Evolutionary conservation across 306 rosid genomes (phyloP).

Genomic region (Pterocarpus santalinus): DNA sequence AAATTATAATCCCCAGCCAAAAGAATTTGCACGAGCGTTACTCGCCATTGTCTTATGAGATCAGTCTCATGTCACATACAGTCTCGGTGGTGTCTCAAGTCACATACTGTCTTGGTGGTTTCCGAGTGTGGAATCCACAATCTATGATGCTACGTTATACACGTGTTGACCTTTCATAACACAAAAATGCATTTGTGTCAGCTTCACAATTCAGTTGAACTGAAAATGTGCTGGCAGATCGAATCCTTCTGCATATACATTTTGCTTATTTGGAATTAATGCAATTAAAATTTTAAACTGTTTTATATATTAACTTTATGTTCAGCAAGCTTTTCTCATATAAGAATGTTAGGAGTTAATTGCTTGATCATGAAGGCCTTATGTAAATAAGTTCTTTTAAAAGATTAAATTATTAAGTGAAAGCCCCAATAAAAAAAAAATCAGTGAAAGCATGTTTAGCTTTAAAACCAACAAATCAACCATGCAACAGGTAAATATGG

Average conservation of each 20-base stretch:
- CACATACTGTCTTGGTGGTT: background rate
- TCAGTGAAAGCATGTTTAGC: too few species aligned
- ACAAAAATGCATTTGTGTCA: constrained; percentile 12
- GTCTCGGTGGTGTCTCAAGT: background rate
- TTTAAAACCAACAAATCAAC: too few species aligned
- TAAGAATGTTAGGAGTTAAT: too few species aligned
- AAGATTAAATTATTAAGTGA: too few species aligned
- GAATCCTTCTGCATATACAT: background rate
- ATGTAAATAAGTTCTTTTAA: too few species aligned
- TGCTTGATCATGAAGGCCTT: too few species aligned
- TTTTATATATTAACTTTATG: too few species aligned
- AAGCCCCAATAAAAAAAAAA: too few species aligned
- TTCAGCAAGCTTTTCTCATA: too few species aligned
- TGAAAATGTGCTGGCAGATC: constrained; percentile 5
- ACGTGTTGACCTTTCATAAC: background rate
- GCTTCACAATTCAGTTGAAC: background rate
- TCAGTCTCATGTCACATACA: constrained; percentile 7
- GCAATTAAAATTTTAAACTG: too few species aligned
- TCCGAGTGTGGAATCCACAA: constrained; percentile 25
- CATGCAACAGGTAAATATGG: too few species aligned
- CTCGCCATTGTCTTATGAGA: background rate
- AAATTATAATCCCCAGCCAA: background rate
- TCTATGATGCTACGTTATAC: background rate
- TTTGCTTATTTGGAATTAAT: background rate
- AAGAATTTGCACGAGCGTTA: background rate